These are phyloP conservation scores for Alternaria incomplexa DNA, from an alignment of 2,329 filamentous ascomycete species.

Conservation along the genomic window DNA sequence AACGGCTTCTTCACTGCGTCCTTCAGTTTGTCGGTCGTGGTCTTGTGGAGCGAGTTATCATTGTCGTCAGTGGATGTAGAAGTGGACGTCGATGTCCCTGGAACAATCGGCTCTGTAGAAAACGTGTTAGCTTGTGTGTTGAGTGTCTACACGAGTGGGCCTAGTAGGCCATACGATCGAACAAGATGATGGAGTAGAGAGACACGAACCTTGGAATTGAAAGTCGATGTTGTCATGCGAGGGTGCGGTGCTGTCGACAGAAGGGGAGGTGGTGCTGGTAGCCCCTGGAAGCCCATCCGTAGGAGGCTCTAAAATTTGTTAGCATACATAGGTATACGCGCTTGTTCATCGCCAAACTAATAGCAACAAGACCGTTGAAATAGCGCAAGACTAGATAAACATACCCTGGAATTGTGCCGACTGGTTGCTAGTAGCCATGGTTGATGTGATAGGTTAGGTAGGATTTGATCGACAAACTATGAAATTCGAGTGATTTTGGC, in stretches of 20 bases:
- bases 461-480: not conserved
- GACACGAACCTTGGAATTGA: conserved; percentile 12
- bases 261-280: not conserved
- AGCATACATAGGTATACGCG: not conserved
- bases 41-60: not conserved
- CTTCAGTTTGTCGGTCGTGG: conserved; percentile 9
- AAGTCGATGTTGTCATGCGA: not conserved
- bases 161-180: not conserved
- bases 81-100: not conserved
- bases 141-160: not conserved
- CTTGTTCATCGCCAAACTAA: not conserved
- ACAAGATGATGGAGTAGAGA: not conserved
- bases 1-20: conserved; percentile 17
- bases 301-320: conserved; percentile 5
- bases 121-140: not conserved
- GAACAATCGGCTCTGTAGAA: conserved; percentile 4
- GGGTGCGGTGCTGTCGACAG: not conserved
- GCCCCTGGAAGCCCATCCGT: conserved; percentile 1
- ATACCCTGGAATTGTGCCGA: conserved; percentile 15
- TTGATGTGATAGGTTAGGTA: not conserved
- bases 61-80: not conserved
- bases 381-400: not conserved
- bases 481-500: not conserved
- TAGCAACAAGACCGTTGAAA: not conserved
- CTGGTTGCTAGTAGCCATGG: conserved; percentile 7